Base-by-base conservation (phyloP, 352 stramenopile species). In the Ophiocytium majus region DNA sequence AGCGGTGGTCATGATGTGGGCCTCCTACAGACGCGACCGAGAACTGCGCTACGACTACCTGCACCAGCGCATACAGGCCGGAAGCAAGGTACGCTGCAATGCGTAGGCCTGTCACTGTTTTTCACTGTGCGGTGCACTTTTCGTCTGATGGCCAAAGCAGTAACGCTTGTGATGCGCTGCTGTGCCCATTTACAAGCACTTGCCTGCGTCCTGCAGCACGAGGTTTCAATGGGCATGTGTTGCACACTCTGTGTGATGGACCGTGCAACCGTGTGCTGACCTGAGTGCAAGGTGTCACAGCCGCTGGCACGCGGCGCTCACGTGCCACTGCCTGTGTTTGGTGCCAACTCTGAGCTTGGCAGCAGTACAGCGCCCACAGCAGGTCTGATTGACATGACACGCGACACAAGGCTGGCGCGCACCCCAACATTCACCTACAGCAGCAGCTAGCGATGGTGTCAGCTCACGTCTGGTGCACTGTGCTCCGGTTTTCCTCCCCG, bases 11-110 rank as follows among this genome's bases (percentile, higher is more conserved):
- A 81, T 81, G 19, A 87, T 33, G 49, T 83, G 75, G 63, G 85
- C 80, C 0, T 96, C 92, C 80, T 95, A 92, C 63, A 94, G 91
- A 50, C 91, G 88, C 66, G 86, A 90, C 33, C 83, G 92, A 0
- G 91, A 92, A 0, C 81, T 76, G 17, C 91, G 93, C 14, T 90
- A 92, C 36, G 91, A 94, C 75, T 95, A 94, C 80, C 63, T 95
- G 37, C 90, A 94, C 74, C 93, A 94, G 83, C 93, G 91, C 37
- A 94, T 92, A n/a, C 86, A 94, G 5, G 88, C 92, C 10, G 90
- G 94, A 10, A 88, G 86, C 76, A 88, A 88, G 84, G 84, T 86
- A 14, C 1, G 79, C 66, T 43, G 5, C 32, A 5, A 17, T 78
- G 66, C 32, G 35, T 14, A n/a, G n/a, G n/a, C n/a, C n/a, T n/a